Conservation (phyloP, 2,329 filamentous ascomycete species). For the Macroventuria anomochaeta region DNA sequence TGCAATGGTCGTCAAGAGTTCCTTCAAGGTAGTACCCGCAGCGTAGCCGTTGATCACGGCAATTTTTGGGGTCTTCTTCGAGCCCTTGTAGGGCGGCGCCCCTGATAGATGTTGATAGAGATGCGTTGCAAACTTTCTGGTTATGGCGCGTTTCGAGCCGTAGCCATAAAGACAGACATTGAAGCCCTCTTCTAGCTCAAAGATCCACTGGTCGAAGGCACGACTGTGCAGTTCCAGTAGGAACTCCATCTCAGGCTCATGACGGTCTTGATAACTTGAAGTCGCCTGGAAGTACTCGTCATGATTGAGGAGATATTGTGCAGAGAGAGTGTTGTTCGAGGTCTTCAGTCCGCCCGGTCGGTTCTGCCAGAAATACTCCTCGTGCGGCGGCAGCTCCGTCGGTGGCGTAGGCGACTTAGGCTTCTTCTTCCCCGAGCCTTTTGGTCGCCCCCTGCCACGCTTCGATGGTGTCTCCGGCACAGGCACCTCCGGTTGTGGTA, state of each 20-base stretch:
- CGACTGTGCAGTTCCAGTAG: constrained; percentile 77
- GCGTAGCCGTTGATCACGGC: constrained; percentile 88
- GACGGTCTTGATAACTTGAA: constrained; percentile 69
- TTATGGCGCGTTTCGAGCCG: constrained; percentile 81
- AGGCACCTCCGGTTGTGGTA: constrained; percentile 39
- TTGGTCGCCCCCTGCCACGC: constrained; percentile 53
- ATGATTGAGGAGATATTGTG: constrained; percentile 79
- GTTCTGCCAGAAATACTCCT: constrained; percentile 93
- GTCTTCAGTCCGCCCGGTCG: constrained; percentile 81
- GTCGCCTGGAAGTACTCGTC: constrained; percentile 86
- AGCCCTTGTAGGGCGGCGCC: constrained; percentile 35
- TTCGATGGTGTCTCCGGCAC: constrained; percentile 63
- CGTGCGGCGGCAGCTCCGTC: constrained; percentile 81
- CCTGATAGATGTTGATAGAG: constrained; percentile 58
- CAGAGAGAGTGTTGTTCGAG: constrained; percentile 81
- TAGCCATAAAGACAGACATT: constrained; percentile 91
- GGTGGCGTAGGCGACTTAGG: constrained; percentile 80
- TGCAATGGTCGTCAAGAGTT: constrained; percentile 73
- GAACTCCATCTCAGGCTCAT: constrained; percentile 72
- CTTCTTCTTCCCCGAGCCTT: constrained; percentile 46
- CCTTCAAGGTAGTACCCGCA: constrained; percentile 68
- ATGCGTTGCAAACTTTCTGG: constrained; percentile 77
- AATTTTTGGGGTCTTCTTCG: constrained; percentile 63
- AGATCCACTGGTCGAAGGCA: constrained; percentile 89
- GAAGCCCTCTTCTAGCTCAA: constrained; percentile 86